Percentiles rank a stretch among this genome's conserved stretches.
phyloP scores from a whole-genome alignment of 106 monocot species.

The Dendrobium officinale region DNA sequence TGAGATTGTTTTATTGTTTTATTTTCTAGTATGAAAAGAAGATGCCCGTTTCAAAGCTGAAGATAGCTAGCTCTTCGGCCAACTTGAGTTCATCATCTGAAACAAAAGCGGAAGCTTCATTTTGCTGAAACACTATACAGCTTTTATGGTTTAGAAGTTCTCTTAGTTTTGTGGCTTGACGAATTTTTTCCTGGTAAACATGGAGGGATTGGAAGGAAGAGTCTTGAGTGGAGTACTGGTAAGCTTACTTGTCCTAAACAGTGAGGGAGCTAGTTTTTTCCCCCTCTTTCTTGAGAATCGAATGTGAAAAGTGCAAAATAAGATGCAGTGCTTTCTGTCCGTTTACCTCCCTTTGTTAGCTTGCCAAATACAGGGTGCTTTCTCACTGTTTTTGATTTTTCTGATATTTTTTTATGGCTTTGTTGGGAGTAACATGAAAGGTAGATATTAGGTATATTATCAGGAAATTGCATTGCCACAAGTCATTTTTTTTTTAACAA shows the following conservation, averaged over 20 bases:
- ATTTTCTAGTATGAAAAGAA: constrained; percentile 1
- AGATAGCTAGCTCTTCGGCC: background rate
- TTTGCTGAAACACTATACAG: background rate
- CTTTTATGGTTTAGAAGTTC: too few species aligned
- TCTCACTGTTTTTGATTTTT: background rate
- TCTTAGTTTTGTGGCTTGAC: too few species aligned
- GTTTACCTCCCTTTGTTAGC: background rate
- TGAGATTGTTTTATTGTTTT: background rate
- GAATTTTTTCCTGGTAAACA: background rate
- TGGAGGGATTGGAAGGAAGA: background rate
- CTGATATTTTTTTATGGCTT: background rate
- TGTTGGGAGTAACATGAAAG: background rate
- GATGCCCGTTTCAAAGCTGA: constrained; percentile 6
- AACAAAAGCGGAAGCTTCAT: background rate
- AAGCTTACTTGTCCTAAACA: background rate
- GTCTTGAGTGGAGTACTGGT: background rate
- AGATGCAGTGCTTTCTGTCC: constrained; percentile 1
- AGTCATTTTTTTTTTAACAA: background rate
- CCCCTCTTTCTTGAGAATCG: background rate
- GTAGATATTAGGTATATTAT: too few species aligned
- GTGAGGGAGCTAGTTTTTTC: background rate
- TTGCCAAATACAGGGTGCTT: background rate
- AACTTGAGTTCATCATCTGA: background rate
- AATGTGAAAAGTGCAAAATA: constrained; percentile 2
- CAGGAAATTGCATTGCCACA: background rate